Percentiles rank a stretch among this genome's conserved stretches.
Conservation (phyloP, 306 rosid genomes). For the Quercus robur region DNA sequence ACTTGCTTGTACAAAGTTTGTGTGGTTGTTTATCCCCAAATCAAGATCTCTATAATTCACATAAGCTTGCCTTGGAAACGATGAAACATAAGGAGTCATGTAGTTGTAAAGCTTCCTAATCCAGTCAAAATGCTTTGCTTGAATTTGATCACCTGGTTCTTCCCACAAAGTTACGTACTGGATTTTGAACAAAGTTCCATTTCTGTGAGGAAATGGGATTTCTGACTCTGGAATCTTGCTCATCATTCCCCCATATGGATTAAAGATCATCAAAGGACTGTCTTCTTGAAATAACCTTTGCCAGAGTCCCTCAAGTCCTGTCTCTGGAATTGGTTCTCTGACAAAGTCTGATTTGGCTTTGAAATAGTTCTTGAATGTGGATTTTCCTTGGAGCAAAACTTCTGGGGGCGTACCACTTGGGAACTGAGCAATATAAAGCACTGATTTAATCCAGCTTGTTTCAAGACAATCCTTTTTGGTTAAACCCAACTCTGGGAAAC, state of each 20-base stretch:
- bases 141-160: constrained; percentile 28
- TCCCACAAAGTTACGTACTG: constrained; percentile 59
- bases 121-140: constrained; percentile 58
- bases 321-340: constrained; percentile 54
- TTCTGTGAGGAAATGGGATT: constrained; percentile 76
- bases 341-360: constrained; percentile 88
- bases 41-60: constrained; percentile 88
- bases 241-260: constrained; percentile 85
- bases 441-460: constrained; percentile 76
- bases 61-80: constrained; percentile 72
- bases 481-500: constrained; percentile 72
- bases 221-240: constrained; percentile 48
- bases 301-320: constrained; percentile 68
- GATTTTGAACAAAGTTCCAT: constrained; percentile 61
- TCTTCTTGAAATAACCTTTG: constrained; percentile 56
- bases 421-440: constrained; percentile 64
- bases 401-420: constrained; percentile 56
- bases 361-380: constrained; percentile 69
- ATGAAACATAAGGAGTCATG: constrained; percentile 69
- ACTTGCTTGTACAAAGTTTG: constrained; percentile 44
- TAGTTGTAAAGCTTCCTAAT: constrained; percentile 67
- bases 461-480: constrained; percentile 46
- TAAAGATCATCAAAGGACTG: constrained; percentile 45
- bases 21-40: constrained; percentile 64
- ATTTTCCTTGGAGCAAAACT: constrained; percentile 58